Base-by-base conservation (phyloP, 129 eudicot species). In the Flaveria ramosissima region DNA sequence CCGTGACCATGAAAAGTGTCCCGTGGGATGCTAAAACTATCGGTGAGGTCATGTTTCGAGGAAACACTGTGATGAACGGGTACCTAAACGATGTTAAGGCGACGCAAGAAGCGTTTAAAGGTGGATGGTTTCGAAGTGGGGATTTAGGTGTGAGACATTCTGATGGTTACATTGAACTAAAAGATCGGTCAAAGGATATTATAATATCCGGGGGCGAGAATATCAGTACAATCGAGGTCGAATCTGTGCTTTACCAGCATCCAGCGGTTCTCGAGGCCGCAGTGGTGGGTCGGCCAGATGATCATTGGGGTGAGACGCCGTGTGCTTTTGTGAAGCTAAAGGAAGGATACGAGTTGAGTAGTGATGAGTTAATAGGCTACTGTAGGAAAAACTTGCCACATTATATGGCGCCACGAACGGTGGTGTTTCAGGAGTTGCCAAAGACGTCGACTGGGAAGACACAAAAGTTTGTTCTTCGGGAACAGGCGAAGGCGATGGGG, bases 361-460 rank as follows among this genome's bases (percentile, higher is more conserved):
- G 72, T 3, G 72, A 74, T 45, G 91, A 84, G 27, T 76, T 87
- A 9, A 84, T 84, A 1, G 63, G 72, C 52, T 79, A 75, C 32
- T 87, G 92, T 24, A 74, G 83, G 41, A 72, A 68, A 76, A 76
- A 39, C 7, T 63, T 87, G 64, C 87, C 89, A 3, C 87, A 45
- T 72, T 79, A 82, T 32, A 82, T 79, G 92, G 80, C 82, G 48
- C 92, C 89, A 4, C 51, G 82, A n/a, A 82, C 79, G 1, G 86
- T 84, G 16, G 80, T 87, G 68, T 84, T 87, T 36, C 89, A 70
- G 51, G 89, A 84, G 73, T 75, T 87, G 76, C 89, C 92, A 3
- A 87, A 87, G 76, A 87, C 92, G 12, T 77, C 89, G 1, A 84
- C 92, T 0, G 89, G 92, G 47, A 87, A 87, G 83, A 85, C 85